These are phyloP conservation scores for Cryptosporidium viatorum DNA, from an alignment of 169 alveolate species.

Conservation along the genomic window DNA sequence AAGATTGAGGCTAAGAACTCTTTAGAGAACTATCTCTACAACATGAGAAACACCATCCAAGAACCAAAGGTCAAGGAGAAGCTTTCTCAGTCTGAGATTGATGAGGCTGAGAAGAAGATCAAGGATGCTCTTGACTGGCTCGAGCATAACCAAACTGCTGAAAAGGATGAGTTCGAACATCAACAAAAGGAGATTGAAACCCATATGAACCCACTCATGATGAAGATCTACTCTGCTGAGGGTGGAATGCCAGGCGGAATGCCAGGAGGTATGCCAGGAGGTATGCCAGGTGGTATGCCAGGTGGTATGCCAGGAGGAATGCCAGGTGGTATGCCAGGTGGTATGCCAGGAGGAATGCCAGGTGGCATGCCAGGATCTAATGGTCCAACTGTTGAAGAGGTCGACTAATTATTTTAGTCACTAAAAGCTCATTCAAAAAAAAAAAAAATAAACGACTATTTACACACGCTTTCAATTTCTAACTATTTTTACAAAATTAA, in stretches of 20 bases:
- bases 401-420: conserved; percentile 81
- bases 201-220: conserved; percentile 94
- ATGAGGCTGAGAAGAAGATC: conserved; percentile 91
- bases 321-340: conserved; percentile 80
- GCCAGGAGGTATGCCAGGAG: conserved; percentile 91
- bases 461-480: not conserved
- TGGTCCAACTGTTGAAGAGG: conserved; percentile 94
- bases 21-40: conserved; percentile 91
- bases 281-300: conserved; percentile 91
- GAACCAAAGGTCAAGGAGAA: conserved; percentile 94
- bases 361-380: conserved; percentile 80
- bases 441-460: not conserved
- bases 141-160: conserved; percentile 94
- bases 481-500: not conserved
- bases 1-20: conserved; percentile 93
- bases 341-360: conserved; percentile 78
- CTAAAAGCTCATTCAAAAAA: too few species aligned
- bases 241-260: conserved; percentile 91
- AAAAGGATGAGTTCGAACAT: conserved; percentile 92
- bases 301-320: conserved; percentile 90
- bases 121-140: conserved; percentile 92
- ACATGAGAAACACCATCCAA: conserved; percentile 91
- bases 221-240: conserved; percentile 92
- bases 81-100: conserved; percentile 89
- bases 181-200: conserved; percentile 96